Evolutionary conservation across 192 early-diverging fungal species (phyloP).

Genomic region (Umbelopsis ramanniana): DNA sequence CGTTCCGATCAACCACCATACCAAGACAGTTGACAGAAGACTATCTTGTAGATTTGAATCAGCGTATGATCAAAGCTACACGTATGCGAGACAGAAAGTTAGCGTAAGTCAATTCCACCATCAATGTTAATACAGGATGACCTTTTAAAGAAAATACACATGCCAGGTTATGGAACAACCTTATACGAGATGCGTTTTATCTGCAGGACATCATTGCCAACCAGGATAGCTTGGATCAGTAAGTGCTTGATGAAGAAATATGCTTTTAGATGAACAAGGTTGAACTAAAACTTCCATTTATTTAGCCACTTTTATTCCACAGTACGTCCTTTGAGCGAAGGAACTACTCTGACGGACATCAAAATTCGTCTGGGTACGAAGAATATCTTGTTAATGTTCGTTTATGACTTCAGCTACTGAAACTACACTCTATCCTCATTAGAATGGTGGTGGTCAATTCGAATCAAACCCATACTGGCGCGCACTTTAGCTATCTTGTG

Average conservation of each 20-base stretch:
- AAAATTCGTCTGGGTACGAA: conserved; percentile 20
- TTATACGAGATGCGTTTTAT: conserved; percentile 79
- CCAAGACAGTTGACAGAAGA: conserved; percentile 61
- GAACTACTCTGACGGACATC: conserved; percentile 32
- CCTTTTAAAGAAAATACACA: background rate
- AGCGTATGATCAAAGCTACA: conserved; percentile 70
- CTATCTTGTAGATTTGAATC: conserved; percentile 72
- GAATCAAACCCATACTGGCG: conserved; percentile 66
- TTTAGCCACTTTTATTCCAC: conserved; percentile 59
- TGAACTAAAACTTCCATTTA: background rate
- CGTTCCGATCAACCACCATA: conserved; percentile 41
- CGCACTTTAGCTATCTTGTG: conserved; percentile 63
- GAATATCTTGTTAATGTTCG: background rate
- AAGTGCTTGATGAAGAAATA: conserved; percentile 21
- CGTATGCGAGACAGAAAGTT: conserved; percentile 73
- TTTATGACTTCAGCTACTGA: too few species aligned
- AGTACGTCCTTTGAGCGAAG: conserved; percentile 52
- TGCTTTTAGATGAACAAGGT: background rate
- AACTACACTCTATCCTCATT: conserved; percentile 14
- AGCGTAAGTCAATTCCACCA: conserved; percentile 52
- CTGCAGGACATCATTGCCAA: conserved; percentile 83
- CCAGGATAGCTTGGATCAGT: conserved; percentile 65
- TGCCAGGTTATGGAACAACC: conserved; percentile 70
- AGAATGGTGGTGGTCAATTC: conserved; percentile 89
- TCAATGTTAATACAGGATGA: background rate